Evolutionary conservation across 306 rosid genomes (phyloP), one percentile per base, ranked within the genome.

Genomic region (Alnus glutinosa): DNA sequence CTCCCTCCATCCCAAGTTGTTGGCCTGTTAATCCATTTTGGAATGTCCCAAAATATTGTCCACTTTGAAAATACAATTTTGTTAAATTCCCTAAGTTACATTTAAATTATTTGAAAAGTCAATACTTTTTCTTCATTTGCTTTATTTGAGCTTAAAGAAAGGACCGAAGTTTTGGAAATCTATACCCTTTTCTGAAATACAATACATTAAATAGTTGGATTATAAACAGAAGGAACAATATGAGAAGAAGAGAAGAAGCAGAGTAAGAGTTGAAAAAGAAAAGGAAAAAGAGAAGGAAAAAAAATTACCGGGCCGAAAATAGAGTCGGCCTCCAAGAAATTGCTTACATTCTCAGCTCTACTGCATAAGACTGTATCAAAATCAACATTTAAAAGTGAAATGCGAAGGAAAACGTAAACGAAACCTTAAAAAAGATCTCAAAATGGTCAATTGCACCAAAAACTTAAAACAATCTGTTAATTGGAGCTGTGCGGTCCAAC

Each of bases 261-360:
- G 19, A 70, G 55, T 61, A 32, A 62, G 51, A 61, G 73, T 36
- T 11, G 44, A 18, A 30, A 28, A 62, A 30, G 1, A 7, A 18
- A n/a, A 46, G 37, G 44, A 18, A 30, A 28, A 62, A 30, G 1
- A 7, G 6, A n/a, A 46, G 37, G 28, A 39, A 16, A 39, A 2
- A 76, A 70, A 49, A 54, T 63, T 86, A 96, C 99, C 90, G 80
- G 93, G 77, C 99, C 96, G 66, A 91, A 96, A 76, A 96, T 79
- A 48, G 98, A 91, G 47, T 88, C 91, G 5, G 94, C 93, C 73
- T 96, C 96, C 77, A 93, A 86, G 71, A 96, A 93, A 90, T 89
- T 91, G 92, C 99, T 91, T 23, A 93, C 94, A 72, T 88, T 88
- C 83, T 91, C 98, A 59, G 97, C 97, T 87, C 98, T 92, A 78